Evolutionary conservation across 495 filamentous ascomycete genomes (phyloP).

Genomic region (Hypoxylon intermedium): DNA sequence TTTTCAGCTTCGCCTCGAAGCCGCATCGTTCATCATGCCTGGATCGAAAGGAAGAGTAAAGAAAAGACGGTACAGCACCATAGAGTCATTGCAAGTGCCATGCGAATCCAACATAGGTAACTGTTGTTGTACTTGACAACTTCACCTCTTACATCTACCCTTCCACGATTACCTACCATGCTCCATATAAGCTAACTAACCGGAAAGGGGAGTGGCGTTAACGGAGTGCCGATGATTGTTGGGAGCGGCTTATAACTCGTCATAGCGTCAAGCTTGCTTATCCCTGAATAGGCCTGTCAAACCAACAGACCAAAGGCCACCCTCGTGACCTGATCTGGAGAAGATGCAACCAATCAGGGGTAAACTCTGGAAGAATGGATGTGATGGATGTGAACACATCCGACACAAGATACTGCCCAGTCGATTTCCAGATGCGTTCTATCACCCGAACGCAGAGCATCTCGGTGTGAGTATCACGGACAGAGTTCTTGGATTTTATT

Average conservation of each 20-base stretch:
- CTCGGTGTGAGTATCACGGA: background rate
- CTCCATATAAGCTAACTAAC: background rate
- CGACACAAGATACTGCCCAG: background rate
- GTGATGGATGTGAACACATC: background rate
- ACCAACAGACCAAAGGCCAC: background rate
- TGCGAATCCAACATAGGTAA: background rate
- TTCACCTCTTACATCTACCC: background rate
- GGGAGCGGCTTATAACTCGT: background rate
- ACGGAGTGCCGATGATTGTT: background rate
- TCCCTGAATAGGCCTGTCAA: background rate
- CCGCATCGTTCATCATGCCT: background rate
- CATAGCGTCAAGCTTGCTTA: background rate
- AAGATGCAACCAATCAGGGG: too few species aligned
- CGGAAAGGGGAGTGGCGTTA: background rate
- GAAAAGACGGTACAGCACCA: background rate
- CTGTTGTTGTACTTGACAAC: background rate
- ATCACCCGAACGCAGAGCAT: background rate
- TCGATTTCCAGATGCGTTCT: background rate
- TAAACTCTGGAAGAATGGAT: background rate
- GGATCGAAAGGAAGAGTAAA: background rate
- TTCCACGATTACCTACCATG: background rate
- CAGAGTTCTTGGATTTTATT: background rate
- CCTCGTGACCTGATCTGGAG: too few species aligned
- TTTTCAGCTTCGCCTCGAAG: background rate
- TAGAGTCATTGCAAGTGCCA: background rate